Percentiles rank a stretch among this genome's conserved stretches.
phyloP scores from a whole-genome alignment of 306 rosid species.

The Styphnolobium japonicum region DNA sequence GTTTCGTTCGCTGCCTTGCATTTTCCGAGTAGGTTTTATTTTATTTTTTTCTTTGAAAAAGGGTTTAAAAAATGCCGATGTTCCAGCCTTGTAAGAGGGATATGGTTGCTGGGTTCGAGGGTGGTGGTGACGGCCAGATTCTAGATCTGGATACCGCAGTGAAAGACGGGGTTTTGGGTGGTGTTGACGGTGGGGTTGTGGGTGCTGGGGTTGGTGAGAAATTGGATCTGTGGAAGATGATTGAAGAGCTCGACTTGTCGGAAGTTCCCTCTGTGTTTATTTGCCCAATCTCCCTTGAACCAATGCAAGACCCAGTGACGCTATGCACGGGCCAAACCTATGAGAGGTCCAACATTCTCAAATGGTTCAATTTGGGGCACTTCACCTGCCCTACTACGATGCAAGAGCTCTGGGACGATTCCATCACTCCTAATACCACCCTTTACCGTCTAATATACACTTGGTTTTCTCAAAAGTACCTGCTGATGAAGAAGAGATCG shows the following conservation, averaged over 20 bases:
- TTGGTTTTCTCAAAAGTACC: conserved; percentile 75
- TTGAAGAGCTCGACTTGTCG: conserved; percentile 63
- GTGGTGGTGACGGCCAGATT: conserved; percentile 69
- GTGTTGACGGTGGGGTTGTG: conserved; percentile 48
- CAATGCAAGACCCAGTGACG: conserved; percentile 87
- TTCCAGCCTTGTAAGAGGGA: conserved; percentile 55
- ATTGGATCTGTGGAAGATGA: conserved; percentile 77
- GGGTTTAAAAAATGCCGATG: conserved; percentile 63
- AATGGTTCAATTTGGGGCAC: conserved; percentile 74
- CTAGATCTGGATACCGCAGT: conserved; percentile 84
- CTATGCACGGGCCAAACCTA: conserved; percentile 84
- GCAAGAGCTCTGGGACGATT: conserved; percentile 93
- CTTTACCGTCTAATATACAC: conserved; percentile 55
- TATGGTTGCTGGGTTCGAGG: conserved; percentile 52
- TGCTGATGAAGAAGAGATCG: conserved; percentile 66
- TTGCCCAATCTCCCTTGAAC: conserved; percentile 81
- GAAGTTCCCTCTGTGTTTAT: conserved; percentile 74
- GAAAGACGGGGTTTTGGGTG: conserved; percentile 68
- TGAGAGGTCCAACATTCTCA: conserved; percentile 74
- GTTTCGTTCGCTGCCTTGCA: neutral
- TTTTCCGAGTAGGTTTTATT: neutral
- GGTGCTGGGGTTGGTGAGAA: conserved; percentile 49
- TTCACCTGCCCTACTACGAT: conserved; percentile 76
- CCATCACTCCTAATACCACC: conserved; percentile 65
- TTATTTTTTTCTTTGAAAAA: neutral